Evolutionary conservation across 352 stramenopile genomes (phyloP).

Genomic region (Globisporangium orthogonon): DNA sequence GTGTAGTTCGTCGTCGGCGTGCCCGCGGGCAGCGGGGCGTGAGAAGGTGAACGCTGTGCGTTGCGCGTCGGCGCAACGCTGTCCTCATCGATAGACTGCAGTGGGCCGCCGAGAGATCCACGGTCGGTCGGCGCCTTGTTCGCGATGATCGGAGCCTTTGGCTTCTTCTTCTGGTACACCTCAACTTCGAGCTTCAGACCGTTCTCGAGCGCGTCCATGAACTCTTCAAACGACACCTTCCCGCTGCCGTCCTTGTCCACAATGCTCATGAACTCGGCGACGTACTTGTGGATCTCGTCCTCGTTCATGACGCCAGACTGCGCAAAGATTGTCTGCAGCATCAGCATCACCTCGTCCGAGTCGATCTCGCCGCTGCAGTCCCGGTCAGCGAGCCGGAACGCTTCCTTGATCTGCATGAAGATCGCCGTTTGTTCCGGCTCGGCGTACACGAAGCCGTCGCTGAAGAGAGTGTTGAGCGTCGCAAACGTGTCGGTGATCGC

Average conservation of each 20-base stretch:
- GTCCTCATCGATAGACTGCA: slow-evolving; percentile 3
- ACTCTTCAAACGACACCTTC: slow-evolving; percentile 78
- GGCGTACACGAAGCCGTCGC: slow-evolving; percentile 64
- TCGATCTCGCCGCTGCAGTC: slow-evolving; percentile 80
- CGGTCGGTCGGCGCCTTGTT: slow-evolving; percentile 1
- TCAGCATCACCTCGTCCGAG: slow-evolving; percentile 57
- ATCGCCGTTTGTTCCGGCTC: slow-evolving; percentile 71
- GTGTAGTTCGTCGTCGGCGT: slow-evolving; percentile 8
- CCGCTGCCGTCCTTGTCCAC: slow-evolving; percentile 58
- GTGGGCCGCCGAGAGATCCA: neutral
- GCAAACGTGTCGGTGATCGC: slow-evolving; percentile 59
- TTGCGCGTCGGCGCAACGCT: neutral
- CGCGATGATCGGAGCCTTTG: neutral
- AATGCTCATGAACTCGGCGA: slow-evolving; percentile 68
- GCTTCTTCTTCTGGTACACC: slow-evolving; percentile 31
- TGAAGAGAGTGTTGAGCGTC: slow-evolving; percentile 65
- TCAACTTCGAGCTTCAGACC: slow-evolving; percentile 72
- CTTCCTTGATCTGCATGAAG: slow-evolving; percentile 87
- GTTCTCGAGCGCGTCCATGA: slow-evolving; percentile 68
- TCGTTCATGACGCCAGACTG: slow-evolving; percentile 64
- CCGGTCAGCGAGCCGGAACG: slow-evolving; percentile 68
- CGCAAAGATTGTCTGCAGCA: slow-evolving; percentile 72
- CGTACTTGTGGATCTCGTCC: slow-evolving; percentile 61
- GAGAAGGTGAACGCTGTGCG: neutral
- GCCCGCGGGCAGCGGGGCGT: neutral